These are phyloP conservation scores for Berberis thunbergii DNA, from an alignment of 164 flowering plant genomes.

Conservation along the genomic window DNA sequence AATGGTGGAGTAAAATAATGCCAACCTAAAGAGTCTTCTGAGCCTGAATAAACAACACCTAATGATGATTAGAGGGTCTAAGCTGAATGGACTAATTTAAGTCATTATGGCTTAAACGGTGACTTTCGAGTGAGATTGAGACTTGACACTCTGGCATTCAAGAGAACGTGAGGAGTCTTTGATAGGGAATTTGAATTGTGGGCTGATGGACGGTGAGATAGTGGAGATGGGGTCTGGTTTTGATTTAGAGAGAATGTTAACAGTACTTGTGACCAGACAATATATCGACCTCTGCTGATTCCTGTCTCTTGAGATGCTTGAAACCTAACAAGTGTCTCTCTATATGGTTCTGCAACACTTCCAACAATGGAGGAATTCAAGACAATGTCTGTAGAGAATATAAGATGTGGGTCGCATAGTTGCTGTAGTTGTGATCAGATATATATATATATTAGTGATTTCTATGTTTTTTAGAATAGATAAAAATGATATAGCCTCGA, in stretches of 20 bases:
- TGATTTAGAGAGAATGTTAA: background rate
- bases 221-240: background rate
- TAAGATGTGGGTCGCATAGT: too few species aligned
- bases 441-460: too few species aligned
- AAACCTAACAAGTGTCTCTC: background rate
- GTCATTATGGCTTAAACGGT: background rate
- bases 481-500: too few species aligned
- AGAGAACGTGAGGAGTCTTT: constrained; percentile 12
- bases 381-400: background rate
- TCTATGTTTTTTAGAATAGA: too few species aligned
- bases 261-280: constrained; percentile 13
- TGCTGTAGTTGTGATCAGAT: too few species aligned
- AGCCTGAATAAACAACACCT: background rate
- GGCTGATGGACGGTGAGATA: background rate
- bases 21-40: constrained; percentile 6
- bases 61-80: constrained; percentile 2
- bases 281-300: constrained; percentile 18
- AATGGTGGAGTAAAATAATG: constrained; percentile 19
- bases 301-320: constrained; percentile 18
- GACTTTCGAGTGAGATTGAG: background rate
- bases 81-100: too few species aligned
- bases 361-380: background rate
- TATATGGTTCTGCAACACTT: background rate
- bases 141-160: constrained; percentile 3
- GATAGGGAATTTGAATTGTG: background rate